Evolutionary conservation across 2,329 filamentous ascomycete species (phyloP), one percentile per base, ranked within the genome.

Genomic region (Rhinocladiella mackenziei): DNA sequence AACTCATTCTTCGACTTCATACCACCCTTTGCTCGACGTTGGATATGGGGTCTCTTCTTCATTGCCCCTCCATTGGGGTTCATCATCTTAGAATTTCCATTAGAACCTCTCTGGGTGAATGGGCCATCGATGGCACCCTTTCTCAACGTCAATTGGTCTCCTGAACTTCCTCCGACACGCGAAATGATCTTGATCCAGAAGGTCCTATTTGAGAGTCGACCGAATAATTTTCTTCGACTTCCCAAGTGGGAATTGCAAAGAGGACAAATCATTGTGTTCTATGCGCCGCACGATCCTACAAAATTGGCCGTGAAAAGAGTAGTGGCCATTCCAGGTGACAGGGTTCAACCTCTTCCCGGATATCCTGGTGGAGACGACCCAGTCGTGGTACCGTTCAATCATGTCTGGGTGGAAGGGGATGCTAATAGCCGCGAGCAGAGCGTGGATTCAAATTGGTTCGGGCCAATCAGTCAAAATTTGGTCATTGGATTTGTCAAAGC

Each of bases 341-440:
- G 78, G 1, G 79, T 97, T 20, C 73, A 70, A 43, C 84, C 85
- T 29, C 74, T 77, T 45, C 64, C 71, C 40, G 81, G 80, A 13
- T 84, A 80, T 60, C 74, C 78, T 13, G 54, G 54, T 10, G 65
- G 73, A 29, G 65, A 70, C 35, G 56, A 56, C 13, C 51, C 58
- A n/a, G 62, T 85, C 33, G 74, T 76, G 51, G 78, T 98, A 15
- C 91, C 89, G 4, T 75, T 75, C 51, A 88, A 88, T 13, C 89
- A 97, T 69, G 75, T 97, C 19, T 98, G 92, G 92, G 80, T 98
- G 1, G 91, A 97, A 63, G 92, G 92, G 1, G 92, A 98, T 62
- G 88, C 84, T 9, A 74, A 77, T 38, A 77, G 77, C 58, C 77
- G 78, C 56, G 74, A 77, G 35, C 77, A 78, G 57, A 87, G 80